These are phyloP conservation scores for Yamadazyma aaseri DNA, from an alignment of 1,139 yeast species.

Conservation along the genomic window DNA sequence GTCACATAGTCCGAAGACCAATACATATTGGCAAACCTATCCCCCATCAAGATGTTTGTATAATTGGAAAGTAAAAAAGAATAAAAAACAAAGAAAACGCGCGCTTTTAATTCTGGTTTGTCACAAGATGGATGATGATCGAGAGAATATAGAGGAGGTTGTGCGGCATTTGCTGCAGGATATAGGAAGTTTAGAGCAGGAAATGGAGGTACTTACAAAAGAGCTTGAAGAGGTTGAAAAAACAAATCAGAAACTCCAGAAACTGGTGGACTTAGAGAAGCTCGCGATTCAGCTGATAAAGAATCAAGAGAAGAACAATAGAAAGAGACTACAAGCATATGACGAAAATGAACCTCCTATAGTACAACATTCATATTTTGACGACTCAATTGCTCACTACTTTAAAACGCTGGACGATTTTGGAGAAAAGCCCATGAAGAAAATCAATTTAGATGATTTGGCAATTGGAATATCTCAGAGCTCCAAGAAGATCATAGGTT, in stretches of 20 bases:
- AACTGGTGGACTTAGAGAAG: conserved; percentile 6
- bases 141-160: background rate
- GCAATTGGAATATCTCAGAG: conserved; percentile 11
- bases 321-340: conserved; percentile 6
- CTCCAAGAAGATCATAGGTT: conserved; percentile 19
- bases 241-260: conserved; percentile 5
- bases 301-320: conserved; percentile 3
- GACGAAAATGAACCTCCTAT: conserved; percentile 15
- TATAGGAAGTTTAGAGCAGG: conserved; percentile 15
- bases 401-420: conserved; percentile 16
- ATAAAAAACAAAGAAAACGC: background rate
- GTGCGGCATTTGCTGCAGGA: conserved; percentile 10
- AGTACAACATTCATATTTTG: conserved; percentile 29
- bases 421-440: conserved; percentile 5
- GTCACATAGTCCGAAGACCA: conserved; percentile 46
- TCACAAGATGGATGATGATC: background rate
- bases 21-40: conserved; percentile 19
- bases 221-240: conserved; percentile 10
- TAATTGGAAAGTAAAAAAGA: background rate
- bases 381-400: conserved; percentile 26
- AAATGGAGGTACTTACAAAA: conserved; percentile 14
- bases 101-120: background rate
- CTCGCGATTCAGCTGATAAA: background rate
- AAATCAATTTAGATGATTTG: conserved; percentile 10
- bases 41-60: conserved; percentile 17